Percentiles rank a stretch among this genome's conserved stretches.
Evolutionary conservation across 1,284 basidiomycete genomes (phyloP).

Genomic region (Ustilago loliicola): DNA sequence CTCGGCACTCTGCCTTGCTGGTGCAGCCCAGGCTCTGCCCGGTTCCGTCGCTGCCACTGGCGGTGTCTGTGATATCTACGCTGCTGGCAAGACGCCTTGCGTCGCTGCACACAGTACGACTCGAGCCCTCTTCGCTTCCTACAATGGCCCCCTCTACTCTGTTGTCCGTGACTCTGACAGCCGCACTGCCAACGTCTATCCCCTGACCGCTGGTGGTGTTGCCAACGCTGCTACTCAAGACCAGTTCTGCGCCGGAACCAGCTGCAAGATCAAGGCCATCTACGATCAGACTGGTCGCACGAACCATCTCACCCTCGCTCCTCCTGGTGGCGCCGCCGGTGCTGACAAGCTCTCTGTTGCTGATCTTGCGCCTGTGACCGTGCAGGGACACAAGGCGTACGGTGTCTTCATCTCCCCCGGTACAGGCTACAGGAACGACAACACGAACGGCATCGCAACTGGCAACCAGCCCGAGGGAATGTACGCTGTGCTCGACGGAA

Average conservation of each 20-base stretch:
- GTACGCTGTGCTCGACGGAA: slow-evolving; percentile 29
- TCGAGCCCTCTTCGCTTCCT: slow-evolving; percentile 29
- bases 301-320: slow-evolving; percentile 31
- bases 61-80: slow-evolving; percentile 38
- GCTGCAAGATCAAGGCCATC: slow-evolving; percentile 30
- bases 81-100: slow-evolving; percentile 30
- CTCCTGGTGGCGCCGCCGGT: slow-evolving; percentile 17
- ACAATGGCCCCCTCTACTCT: slow-evolving; percentile 26
- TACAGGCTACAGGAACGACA: slow-evolving; percentile 35
- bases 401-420: slow-evolving; percentile 28
- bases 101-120: slow-evolving; percentile 42
- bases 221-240: slow-evolving; percentile 39
- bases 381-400: slow-evolving; percentile 29
- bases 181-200: slow-evolving; percentile 3
- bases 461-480: slow-evolving; percentile 39
- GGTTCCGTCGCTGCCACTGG: neutral
- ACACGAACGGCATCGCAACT: slow-evolving; percentile 38
- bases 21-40: slow-evolving; percentile 12
- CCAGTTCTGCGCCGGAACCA: slow-evolving; percentile 21
- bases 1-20: slow-evolving; percentile 18
- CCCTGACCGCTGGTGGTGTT: slow-evolving; percentile 19
- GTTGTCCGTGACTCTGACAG: slow-evolving; percentile 23
- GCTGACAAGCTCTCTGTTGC: slow-evolving; percentile 22
- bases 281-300: slow-evolving; percentile 31
- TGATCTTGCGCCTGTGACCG: slow-evolving; percentile 17